Conservation (phyloP, 257 asterid species). For the Capsicum pubescens region DNA sequence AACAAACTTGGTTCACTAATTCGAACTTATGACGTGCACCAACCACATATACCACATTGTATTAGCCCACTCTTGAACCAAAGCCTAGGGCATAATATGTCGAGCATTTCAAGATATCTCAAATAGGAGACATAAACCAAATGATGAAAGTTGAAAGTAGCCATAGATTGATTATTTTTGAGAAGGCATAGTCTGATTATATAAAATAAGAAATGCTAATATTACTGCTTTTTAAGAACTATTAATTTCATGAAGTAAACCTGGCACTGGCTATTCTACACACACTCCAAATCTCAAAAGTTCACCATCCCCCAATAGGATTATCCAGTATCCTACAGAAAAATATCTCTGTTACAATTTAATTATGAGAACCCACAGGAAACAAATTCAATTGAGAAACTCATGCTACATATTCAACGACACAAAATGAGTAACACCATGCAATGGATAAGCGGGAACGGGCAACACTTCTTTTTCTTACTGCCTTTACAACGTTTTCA, state of each 20-base stretch:
- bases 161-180: not conserved
- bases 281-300: slow-evolving; percentile 9
- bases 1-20: slow-evolving; percentile 1
- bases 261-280: not conserved
- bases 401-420: not conserved
- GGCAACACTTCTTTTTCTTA: not conserved
- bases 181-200: not conserved
- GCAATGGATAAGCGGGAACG: not conserved
- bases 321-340: slow-evolving; percentile 18
- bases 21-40: not conserved
- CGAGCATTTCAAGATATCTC: not conserved
- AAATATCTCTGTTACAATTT: not conserved
- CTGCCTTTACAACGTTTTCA: not conserved
- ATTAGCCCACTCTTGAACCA: not conserved
- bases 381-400: slow-evolving; percentile 23
- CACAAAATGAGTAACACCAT: slow-evolving; percentile 23
- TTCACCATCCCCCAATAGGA: not conserved
- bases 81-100: not conserved
- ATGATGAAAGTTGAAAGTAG: not conserved
- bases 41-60: slow-evolving; percentile 15
- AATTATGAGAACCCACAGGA: not conserved
- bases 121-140: not conserved
- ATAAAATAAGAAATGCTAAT: slow-evolving; percentile 19
- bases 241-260: slow-evolving; percentile 6
- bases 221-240: not conserved